Evolutionary conservation across 1,284 basidiomycete genomes (phyloP).

Genomic region (Melampsora larici-populina): DNA sequence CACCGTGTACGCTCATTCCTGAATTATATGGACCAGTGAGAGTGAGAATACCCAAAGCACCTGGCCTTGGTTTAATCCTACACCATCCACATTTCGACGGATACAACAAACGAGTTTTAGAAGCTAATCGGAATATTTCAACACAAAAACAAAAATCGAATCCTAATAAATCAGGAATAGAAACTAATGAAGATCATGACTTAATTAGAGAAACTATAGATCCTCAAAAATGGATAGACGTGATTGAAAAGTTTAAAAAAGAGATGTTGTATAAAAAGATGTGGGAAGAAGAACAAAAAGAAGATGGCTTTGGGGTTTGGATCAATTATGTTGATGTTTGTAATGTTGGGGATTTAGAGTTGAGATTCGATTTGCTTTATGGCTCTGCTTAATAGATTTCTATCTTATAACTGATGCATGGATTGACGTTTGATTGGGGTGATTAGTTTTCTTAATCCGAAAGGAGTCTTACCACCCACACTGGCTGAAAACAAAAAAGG

Average conservation of each 20-base stretch:
- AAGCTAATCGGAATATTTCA: conserved; percentile 59
- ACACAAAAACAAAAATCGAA: conserved; percentile 15
- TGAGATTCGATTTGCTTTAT: neutral
- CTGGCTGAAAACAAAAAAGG: neutral
- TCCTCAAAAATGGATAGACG: conserved; percentile 3
- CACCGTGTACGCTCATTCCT: conserved; percentile 67
- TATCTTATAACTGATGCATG: neutral
- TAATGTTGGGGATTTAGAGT: conserved; percentile 31
- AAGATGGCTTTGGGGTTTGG: conserved; percentile 35
- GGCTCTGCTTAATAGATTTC: neutral
- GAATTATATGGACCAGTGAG: conserved; percentile 64
- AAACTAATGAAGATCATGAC: conserved; percentile 7
- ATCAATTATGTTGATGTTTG: conserved; percentile 41
- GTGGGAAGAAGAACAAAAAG: conserved; percentile 1
- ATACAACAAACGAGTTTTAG: conserved; percentile 68
- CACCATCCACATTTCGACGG: conserved; percentile 83
- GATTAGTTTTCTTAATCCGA: conserved; percentile 15
- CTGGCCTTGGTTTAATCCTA: conserved; percentile 87
- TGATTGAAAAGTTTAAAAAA: conserved; percentile 32
- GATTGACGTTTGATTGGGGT: neutral
- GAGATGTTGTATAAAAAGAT: neutral
- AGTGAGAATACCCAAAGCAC: conserved; percentile 92
- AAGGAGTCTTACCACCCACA: conserved; percentile 1
- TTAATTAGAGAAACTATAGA: conserved; percentile 24
- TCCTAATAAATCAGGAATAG: neutral